phyloP scores from a whole-genome alignment of 1,284 basidiomycete species.

The Rhodotorula sp. region DNA sequence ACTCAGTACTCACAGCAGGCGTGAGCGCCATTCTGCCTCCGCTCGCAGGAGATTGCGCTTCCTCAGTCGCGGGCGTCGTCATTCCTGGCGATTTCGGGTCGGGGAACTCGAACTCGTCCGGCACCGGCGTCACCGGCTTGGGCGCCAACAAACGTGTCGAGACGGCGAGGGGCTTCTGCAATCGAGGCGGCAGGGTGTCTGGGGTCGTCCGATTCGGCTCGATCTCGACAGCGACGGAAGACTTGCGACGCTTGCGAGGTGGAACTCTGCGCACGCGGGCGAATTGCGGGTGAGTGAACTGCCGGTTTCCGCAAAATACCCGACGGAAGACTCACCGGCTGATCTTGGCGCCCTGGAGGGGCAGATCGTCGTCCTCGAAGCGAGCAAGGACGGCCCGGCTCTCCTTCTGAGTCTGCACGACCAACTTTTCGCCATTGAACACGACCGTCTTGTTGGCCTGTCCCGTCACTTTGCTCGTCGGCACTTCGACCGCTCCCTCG shows the following conservation, averaged over 20 bases:
- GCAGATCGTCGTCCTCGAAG: slow-evolving; percentile 68
- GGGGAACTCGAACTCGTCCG: slow-evolving; percentile 40
- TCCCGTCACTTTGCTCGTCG: slow-evolving; percentile 57
- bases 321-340: slow-evolving; percentile 24
- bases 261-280: slow-evolving; percentile 15
- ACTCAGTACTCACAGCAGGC: slow-evolving; percentile 8
- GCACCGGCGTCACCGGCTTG: slow-evolving; percentile 17
- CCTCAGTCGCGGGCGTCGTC: slow-evolving; percentile 25
- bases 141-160: slow-evolving; percentile 48
- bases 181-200: slow-evolving; percentile 61
- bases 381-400: slow-evolving; percentile 55
- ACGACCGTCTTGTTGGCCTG: slow-evolving; percentile 27
- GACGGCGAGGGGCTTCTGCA: slow-evolving; percentile 64
- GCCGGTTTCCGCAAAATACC: background rate
- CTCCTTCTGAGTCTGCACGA: slow-evolving; percentile 56
- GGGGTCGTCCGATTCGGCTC: slow-evolving; percentile 47
- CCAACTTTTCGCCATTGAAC: slow-evolving; percentile 66
- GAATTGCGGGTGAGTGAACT: background rate
- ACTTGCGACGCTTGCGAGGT: slow-evolving; percentile 23
- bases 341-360: slow-evolving; percentile 26
- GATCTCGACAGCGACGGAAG: slow-evolving; percentile 2
- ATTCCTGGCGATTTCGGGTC: slow-evolving; percentile 39
- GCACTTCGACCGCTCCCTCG: slow-evolving; percentile 45
- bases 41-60: slow-evolving; percentile 12
- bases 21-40: slow-evolving; percentile 4